Evolutionary conservation across 75 land plant genomes (phyloP).

Genomic region (Pseudotsuga menziesii): DNA sequence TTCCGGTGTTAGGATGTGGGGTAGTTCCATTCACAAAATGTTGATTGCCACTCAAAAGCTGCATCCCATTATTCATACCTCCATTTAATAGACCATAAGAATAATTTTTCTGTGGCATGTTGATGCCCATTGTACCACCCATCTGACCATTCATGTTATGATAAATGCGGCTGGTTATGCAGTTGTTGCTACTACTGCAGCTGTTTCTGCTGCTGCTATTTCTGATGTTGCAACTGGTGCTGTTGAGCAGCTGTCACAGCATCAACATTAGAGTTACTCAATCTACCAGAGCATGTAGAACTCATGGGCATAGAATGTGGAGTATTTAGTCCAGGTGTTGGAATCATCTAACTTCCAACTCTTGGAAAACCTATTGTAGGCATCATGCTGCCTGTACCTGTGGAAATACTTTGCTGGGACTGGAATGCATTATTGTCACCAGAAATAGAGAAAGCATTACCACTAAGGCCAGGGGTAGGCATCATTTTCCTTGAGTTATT

Average conservation of each 20-base stretch:
- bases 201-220: no score
- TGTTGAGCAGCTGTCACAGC: conserved; percentile 39
- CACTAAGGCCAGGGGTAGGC: conserved; percentile 38
- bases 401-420: conserved; percentile 44
- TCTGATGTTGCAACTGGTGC: neutral
- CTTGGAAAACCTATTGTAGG: conserved; percentile 41
- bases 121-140: conserved; percentile 41
- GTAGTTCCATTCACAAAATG: conserved; percentile 56
- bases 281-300: conserved; percentile 33
- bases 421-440: conserved; percentile 31
- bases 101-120: conserved; percentile 44
- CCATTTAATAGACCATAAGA: conserved; percentile 56
- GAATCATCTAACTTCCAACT: conserved; percentile 57
- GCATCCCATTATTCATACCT: conserved; percentile 37
- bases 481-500: conserved; percentile 36
- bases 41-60: conserved; percentile 37
- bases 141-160: conserved; percentile 61
- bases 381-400: conserved; percentile 35
- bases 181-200: no score
- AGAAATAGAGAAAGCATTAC: conserved; percentile 6
- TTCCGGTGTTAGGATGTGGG: conserved; percentile 31
- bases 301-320: conserved; percentile 37
- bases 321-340: conserved; percentile 71
- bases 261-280: conserved; percentile 42
- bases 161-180: conserved; percentile 34